Percentiles rank a stretch among this genome's conserved stretches.
Evolutionary conservation across 495 filamentous ascomycete genomes (phyloP).

Genomic region (Penicillium psychrofluorescens): DNA sequence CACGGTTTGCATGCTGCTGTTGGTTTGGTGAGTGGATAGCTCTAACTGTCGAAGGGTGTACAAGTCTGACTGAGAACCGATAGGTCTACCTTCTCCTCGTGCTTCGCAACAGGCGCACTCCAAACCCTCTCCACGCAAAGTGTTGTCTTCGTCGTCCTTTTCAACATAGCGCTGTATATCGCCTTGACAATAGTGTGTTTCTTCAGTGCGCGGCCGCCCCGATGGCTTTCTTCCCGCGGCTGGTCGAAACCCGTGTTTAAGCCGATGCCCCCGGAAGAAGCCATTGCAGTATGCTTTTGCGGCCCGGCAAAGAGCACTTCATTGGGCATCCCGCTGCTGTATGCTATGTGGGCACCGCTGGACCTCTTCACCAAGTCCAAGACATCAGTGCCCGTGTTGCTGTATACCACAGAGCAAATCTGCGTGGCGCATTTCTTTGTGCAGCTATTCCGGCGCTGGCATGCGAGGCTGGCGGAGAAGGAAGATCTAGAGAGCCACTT

Average conservation of each 20-base stretch:
- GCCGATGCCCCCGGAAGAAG: slow-evolving; percentile 37
- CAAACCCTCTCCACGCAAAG: slow-evolving; percentile 37
- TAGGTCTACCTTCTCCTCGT: slow-evolving; percentile 48
- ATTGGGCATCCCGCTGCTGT: slow-evolving; percentile 44
- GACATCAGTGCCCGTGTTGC: slow-evolving; percentile 45
- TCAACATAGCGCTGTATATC: slow-evolving; percentile 48
- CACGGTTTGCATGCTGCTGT: slow-evolving; percentile 37
- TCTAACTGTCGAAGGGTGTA: neutral
- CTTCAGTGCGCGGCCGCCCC: slow-evolving; percentile 36
- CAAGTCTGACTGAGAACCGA: neutral
- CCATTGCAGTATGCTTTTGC: slow-evolving; percentile 50
- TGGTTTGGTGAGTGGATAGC: slow-evolving; percentile 40
- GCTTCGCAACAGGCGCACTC: slow-evolving; percentile 46
- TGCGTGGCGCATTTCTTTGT: slow-evolving; percentile 49
- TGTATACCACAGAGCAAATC: slow-evolving; percentile 52
- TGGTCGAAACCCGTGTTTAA: slow-evolving; percentile 23
- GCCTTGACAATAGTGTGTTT: slow-evolving; percentile 43
- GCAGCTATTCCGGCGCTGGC: slow-evolving; percentile 43
- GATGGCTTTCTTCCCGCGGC: slow-evolving; percentile 7
- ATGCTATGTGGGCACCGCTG: slow-evolving; percentile 46
- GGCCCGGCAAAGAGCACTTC: slow-evolving; percentile 51
- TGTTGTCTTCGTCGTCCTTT: slow-evolving; percentile 43
- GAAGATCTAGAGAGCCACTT: slow-evolving; percentile 7
- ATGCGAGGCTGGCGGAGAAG: slow-evolving; percentile 24
- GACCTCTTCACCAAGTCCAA: slow-evolving; percentile 43